phyloP scores from a whole-genome alignment of 2,329 filamentous ascomycete genomes.

The Apiospora saccharicola region DNA sequence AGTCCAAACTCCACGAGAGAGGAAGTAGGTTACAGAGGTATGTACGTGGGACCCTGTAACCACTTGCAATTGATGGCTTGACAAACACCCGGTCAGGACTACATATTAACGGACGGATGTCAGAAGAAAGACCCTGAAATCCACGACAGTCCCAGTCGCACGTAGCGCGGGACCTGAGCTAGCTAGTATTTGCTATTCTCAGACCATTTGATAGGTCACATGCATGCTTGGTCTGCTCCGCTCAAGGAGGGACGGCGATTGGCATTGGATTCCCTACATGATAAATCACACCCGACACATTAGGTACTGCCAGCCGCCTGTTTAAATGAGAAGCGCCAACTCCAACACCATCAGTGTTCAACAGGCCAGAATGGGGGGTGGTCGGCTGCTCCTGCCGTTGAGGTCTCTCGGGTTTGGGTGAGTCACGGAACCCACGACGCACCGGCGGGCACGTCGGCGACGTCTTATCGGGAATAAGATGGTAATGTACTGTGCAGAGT shows the following conservation, averaged over 20 bases:
- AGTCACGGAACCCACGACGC: background rate
- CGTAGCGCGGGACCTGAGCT: background rate
- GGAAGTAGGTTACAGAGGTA: background rate
- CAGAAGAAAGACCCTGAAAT: constrained; percentile 11
- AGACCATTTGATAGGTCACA: constrained; percentile 1
- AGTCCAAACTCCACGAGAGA: background rate
- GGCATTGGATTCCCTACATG: background rate
- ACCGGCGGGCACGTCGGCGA: background rate
- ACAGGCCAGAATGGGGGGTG: background rate
- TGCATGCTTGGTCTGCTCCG: constrained; percentile 15
- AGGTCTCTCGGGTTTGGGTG: background rate
- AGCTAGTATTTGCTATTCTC: background rate
- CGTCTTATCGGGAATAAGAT: background rate
- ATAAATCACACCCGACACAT: background rate
- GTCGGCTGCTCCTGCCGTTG: background rate
- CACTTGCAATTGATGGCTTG: constrained; percentile 9
- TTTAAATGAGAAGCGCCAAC: background rate
- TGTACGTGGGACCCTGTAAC: background rate
- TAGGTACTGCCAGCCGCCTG: background rate
- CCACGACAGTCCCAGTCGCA: constrained; percentile 2
- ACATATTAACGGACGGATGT: background rate
- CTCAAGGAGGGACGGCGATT: background rate
- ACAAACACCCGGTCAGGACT: constrained; percentile 18
- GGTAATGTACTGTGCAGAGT: background rate
- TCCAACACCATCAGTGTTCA: background rate